Evolutionary conservation across 352 stramenopile species (phyloP).

Genomic region (Pythium periplocum): DNA sequence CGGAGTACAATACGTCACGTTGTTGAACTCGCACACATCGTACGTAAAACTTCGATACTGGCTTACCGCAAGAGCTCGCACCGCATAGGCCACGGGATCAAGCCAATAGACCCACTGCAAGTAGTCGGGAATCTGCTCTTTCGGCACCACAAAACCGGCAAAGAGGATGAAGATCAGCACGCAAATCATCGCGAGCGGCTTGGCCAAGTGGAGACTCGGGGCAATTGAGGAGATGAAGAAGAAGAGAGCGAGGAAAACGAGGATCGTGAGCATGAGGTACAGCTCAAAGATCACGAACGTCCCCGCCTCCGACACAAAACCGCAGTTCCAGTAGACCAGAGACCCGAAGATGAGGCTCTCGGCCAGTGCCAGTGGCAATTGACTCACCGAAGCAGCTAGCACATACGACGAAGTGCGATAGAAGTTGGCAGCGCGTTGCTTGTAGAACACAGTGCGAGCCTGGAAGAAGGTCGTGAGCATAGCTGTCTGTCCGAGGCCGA

Average conservation of each 20-base stretch:
- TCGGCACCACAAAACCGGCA: slow-evolving; percentile 48
- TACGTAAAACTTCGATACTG: slow-evolving; percentile 38
- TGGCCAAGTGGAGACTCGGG: slow-evolving; percentile 40
- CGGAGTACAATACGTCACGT: slow-evolving; percentile 31
- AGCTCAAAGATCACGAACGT: slow-evolving; percentile 73
- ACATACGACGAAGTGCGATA: slow-evolving; percentile 82
- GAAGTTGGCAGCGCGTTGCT: slow-evolving; percentile 83
- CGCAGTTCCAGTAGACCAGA: slow-evolving; percentile 84
- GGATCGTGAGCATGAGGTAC: slow-evolving; percentile 57
- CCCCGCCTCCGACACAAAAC: slow-evolving; percentile 39
- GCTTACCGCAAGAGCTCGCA: slow-evolving; percentile 35
- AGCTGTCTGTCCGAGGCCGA: slow-evolving; percentile 67
- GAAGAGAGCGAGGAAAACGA: slow-evolving; percentile 45
- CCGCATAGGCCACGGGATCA: slow-evolving; percentile 52
- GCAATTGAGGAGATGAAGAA: slow-evolving; percentile 41
- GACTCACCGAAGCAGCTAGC: slow-evolving; percentile 36
- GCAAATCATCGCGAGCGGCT: slow-evolving; percentile 53
- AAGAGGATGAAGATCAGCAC: slow-evolving; percentile 67
- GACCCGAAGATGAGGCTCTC: slow-evolving; percentile 85
- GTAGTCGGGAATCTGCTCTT: slow-evolving; percentile 47
- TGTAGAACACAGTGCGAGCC: slow-evolving; percentile 75
- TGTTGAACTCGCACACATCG: slow-evolving; percentile 33
- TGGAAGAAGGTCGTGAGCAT: slow-evolving; percentile 81
- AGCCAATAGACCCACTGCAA: slow-evolving; percentile 74
- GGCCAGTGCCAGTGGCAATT: slow-evolving; percentile 51